Base-by-base conservation (phyloP, 2,329 filamentous ascomycete genomes). In the Phialocephala sp. region DNA sequence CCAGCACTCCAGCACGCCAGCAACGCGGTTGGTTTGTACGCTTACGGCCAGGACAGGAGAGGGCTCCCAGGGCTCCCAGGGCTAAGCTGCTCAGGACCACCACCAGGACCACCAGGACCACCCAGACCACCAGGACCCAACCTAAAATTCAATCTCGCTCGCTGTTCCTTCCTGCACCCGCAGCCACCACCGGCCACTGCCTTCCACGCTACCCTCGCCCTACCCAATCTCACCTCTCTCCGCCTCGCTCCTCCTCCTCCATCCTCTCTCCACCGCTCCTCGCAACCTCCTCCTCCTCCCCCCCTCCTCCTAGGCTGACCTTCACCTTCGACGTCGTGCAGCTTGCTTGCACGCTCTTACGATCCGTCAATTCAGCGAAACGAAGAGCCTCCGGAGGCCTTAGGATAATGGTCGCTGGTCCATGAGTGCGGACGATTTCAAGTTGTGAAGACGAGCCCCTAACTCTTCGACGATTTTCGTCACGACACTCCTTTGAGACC, bases 401-500 rank as follows among this genome's bases (percentile, higher is more conserved):
- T 68, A 67, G 72, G 69, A 75, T 72, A 72, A 76, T 75, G 74
- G 68, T 74, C 62, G 71, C 70, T 65, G 57, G 73, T 68, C 69
- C 67, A 71, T 74, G 72, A 74, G 63, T 66, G 62, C 61, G 63
- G 63, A 67, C 71, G 66, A 72, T 59, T 66, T 52, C 66, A 72
- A 68, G 68, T 67, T 70, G 69, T 70, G 63, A 69, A 66, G 61
- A 60, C 71, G 60, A 70, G 36, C 66, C 62, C 63, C 65, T 61
- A 56, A 54, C 61, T 62, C 64, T 63, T 64, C 63, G 74, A 74
- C 74, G 74, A 75, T 62, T 35, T 72, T 75, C 75, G 75, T 76
- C 75, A 75, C 74, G 67, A 76, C 75, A 74, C 74, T 77, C 75
- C 56, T 77, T 77, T 75, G 69, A 72, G 69, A 65, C 60, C 55